Base-by-base conservation (phyloP, 768 basidiomycete genomes). In the Mycena latifolia region DNA sequence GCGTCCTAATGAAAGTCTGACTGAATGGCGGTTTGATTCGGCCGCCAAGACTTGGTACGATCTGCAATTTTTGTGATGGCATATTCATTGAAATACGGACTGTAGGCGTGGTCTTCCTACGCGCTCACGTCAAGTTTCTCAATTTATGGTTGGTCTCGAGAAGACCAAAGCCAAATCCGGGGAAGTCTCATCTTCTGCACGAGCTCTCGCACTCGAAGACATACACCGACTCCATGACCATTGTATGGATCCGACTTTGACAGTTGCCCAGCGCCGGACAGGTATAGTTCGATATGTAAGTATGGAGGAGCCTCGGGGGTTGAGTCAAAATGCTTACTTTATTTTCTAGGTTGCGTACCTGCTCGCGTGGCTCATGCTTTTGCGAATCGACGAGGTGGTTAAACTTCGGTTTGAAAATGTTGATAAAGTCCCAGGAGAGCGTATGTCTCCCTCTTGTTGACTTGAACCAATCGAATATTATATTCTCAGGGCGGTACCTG, bases 111-210 rank as follows among this genome's bases (percentile, higher is more conserved):
- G 52, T 3, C 52, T 53, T 12, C 52, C 52, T 2, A 53, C 52
- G 6, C 53, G 66, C 2, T 69, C 71, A 9, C 69, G 25, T 2
- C 20, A 56, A 4, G 73, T 74, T 8, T 71, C 71, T 1, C 61
- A 57, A 28, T 74, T 71, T 48, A 74, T 74, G 73, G 53, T 71
- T 20, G 72, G 72, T 1, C 72, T 73, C 18, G 72, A 73, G 61
- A 71, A 71, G 57, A 67, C 63, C 15, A 73, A 73, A 54, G 70
- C 70, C 2, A 59, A 59, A 25, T 25, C 61, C 2, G 69, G 71
- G 5, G 69, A 74, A 61, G 65, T 69, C n/a, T 72, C 71, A n/a
- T 50, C 47, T 18, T 74, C 73, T 14, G 73, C 73, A 3, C 47
- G 71, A 2, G 71, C 73, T 15, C 37, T 74, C 9, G 35, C 61